These are phyloP conservation scores for Ophiostoma australiae DNA, from an alignment of 2,329 filamentous ascomycete genomes.

Conservation along the genomic window DNA sequence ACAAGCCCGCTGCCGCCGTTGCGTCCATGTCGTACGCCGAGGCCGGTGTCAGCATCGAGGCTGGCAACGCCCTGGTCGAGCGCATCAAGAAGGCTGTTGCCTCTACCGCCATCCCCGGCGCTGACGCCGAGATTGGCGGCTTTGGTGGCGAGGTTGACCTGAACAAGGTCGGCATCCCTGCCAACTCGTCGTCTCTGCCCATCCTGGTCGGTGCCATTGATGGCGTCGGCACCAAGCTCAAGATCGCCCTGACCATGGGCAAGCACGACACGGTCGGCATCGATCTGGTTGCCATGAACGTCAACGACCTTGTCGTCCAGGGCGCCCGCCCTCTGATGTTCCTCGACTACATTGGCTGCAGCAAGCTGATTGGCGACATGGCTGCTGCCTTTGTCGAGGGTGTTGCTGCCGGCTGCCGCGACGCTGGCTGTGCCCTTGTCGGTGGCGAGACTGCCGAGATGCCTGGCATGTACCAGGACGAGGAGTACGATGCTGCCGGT, in stretches of 20 bases:
- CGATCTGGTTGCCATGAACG: constrained; percentile 97
- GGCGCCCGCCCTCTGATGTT: constrained; percentile 94
- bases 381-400: constrained; percentile 86
- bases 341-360: constrained; percentile 96
- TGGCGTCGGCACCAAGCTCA: constrained; percentile 93
- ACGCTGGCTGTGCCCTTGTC: constrained; percentile 84
- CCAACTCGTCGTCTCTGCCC: constrained; percentile 68
- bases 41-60: constrained; percentile 90
- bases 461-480: constrained; percentile 85
- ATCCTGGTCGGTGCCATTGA: constrained; percentile 92
- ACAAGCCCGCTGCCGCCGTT: constrained; percentile 33
- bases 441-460: constrained; percentile 98
- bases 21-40: constrained; percentile 79
- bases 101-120: constrained; percentile 76
- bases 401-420: constrained; percentile 79
- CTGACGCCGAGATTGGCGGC: constrained; percentile 89
- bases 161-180: constrained; percentile 64
- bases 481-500: constrained; percentile 90
- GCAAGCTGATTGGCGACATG: constrained; percentile 70
- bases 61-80: constrained; percentile 86
- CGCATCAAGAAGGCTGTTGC: constrained; percentile 87
- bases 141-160: constrained; percentile 88
- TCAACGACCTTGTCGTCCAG: constrained; percentile 95
- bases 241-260: constrained; percentile 83
- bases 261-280: constrained; percentile 95